phyloP scores from a whole-genome alignment of 2,329 filamentous ascomycete species.

The Davidsoniella neocaledoniae region DNA sequence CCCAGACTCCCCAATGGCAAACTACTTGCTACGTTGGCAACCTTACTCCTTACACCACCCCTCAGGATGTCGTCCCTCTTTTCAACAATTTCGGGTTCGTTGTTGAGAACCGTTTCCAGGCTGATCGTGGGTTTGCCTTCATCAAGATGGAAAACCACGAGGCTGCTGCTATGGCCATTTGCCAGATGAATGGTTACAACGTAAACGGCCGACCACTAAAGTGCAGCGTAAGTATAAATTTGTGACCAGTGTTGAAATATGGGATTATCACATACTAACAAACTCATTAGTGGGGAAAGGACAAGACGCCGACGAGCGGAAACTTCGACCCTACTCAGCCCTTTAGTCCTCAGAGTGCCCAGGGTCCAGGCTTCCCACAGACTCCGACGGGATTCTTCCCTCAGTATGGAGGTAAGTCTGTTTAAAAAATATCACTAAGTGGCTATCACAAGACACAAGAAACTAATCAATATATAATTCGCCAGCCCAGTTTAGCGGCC shows the following conservation, averaged over 20 bases:
- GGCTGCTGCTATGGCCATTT: conserved; percentile 96
- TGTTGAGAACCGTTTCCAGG: conserved; percentile 92
- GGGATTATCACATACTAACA: conserved; percentile 17
- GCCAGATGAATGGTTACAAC: conserved; percentile 93
- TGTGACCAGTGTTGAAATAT: not conserved
- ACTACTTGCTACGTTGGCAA: conserved; percentile 98
- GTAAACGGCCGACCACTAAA: conserved; percentile 94
- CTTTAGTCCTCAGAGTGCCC: conserved; percentile 58
- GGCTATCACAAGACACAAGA: not conserved
- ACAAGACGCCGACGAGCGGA: conserved; percentile 68
- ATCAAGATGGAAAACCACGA: conserved; percentile 99
- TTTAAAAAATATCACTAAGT: not conserved
- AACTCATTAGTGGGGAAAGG: conserved; percentile 77
- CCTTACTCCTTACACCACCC: conserved; percentile 90
- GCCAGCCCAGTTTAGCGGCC: conserved; percentile 40
- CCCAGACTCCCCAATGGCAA: conserved; percentile 93
- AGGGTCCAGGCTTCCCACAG: conserved; percentile 56
- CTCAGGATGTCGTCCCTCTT: conserved; percentile 88
- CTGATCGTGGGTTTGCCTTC: conserved; percentile 93
- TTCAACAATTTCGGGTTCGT: conserved; percentile 99
- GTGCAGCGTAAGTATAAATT: conserved; percentile 67
- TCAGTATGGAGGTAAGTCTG: conserved; percentile 64
- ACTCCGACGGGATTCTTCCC: conserved; percentile 76
- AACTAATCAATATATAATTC: not conserved
- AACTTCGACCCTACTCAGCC: conserved; percentile 63